Evolutionary conservation across 2,329 filamentous ascomycete genomes (phyloP).

Genomic region (Rutstroemia sp.): DNA sequence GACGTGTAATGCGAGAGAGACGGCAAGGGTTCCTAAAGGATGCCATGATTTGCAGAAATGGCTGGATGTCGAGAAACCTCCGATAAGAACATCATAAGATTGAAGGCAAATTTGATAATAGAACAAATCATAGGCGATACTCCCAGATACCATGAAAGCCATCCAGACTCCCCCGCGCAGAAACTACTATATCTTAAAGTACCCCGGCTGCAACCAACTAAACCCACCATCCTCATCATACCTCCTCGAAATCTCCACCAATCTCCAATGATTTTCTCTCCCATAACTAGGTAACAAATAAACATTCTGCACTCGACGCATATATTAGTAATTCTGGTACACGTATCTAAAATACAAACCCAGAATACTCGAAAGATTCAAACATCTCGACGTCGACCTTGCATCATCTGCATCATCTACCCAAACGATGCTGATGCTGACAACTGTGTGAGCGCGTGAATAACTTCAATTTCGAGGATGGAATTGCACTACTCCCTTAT

Average conservation of each 20-base stretch:
- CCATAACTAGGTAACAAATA: constrained; percentile 33
- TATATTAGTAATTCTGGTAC: constrained; percentile 38
- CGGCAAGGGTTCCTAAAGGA: no score
- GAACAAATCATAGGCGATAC: no score
- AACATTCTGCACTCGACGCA: constrained; percentile 30
- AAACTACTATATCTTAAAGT: constrained; percentile 32
- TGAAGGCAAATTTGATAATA: no score
- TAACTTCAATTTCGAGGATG: background rate
- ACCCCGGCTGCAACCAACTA: constrained; percentile 30
- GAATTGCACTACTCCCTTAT: constrained; percentile 5
- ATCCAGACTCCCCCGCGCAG: no score
- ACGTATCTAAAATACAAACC: constrained; percentile 33
- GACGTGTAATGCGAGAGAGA: no score
- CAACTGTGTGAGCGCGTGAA: background rate
- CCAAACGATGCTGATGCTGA: constrained; percentile 24
- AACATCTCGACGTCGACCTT: constrained; percentile 10
- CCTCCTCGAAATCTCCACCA: constrained; percentile 20
- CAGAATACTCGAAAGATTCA: constrained; percentile 25
- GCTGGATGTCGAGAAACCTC: no score
- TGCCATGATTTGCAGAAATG: no score
- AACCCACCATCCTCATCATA: constrained; percentile 27
- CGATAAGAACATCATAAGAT: no score
- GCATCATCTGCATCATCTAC: constrained; percentile 29
- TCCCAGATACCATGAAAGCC: no score
- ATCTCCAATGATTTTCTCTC: constrained; percentile 25